A percentile compares a stretch with the other conserved stretches of the same genome.
Evolutionary conservation across 2,329 filamentous ascomycete genomes (phyloP).

Genomic region (Blastomyces emzantsi): DNA sequence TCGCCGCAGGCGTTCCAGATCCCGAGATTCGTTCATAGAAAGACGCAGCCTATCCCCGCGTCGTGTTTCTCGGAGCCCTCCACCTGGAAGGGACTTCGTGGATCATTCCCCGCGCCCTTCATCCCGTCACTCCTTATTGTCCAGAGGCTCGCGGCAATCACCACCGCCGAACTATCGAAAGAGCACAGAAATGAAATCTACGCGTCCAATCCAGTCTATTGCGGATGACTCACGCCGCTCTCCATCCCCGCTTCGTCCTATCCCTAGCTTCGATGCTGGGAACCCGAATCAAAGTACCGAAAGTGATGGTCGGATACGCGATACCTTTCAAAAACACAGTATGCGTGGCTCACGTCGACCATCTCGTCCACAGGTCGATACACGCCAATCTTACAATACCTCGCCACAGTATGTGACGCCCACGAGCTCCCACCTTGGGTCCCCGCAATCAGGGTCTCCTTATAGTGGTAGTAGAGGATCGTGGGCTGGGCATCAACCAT

Average conservation of each 20-base stretch:
- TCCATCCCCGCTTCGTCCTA: slow-evolving; percentile 28
- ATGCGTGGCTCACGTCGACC: slow-evolving; percentile 30
- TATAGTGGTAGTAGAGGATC: slow-evolving; percentile 48
- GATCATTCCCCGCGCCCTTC: slow-evolving; percentile 26
- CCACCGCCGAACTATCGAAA: slow-evolving; percentile 19
- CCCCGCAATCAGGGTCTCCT: slow-evolving; percentile 54
- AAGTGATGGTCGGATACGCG: slow-evolving; percentile 25
- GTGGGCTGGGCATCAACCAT: slow-evolving; percentile 40
- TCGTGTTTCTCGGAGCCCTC: slow-evolving; percentile 24
- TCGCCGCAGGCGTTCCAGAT: slow-evolving; percentile 25
- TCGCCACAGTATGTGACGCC: slow-evolving; percentile 52
- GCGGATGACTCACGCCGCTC: slow-evolving; percentile 23
- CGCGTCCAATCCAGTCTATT: slow-evolving; percentile 24
- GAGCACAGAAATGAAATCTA: slow-evolving; percentile 22
- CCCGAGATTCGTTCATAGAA: slow-evolving; percentile 23
- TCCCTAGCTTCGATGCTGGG: slow-evolving; percentile 27
- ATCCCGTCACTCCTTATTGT: slow-evolving; percentile 29
- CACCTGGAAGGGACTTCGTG: slow-evolving; percentile 16
- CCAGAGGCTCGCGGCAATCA: slow-evolving; percentile 27
- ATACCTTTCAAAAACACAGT: slow-evolving; percentile 28
- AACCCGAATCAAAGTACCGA: slow-evolving; percentile 24
- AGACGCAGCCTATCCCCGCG: slow-evolving; percentile 22
- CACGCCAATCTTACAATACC: slow-evolving; percentile 43
- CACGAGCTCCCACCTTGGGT: slow-evolving; percentile 48
- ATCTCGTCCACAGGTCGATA: slow-evolving; percentile 35